Percentiles rank a stretch among this genome's conserved stretches.
These are phyloP conservation scores for Irpex lacteus DNA, from an alignment of 1,284 basidiomycete species.

Conservation along the genomic window DNA sequence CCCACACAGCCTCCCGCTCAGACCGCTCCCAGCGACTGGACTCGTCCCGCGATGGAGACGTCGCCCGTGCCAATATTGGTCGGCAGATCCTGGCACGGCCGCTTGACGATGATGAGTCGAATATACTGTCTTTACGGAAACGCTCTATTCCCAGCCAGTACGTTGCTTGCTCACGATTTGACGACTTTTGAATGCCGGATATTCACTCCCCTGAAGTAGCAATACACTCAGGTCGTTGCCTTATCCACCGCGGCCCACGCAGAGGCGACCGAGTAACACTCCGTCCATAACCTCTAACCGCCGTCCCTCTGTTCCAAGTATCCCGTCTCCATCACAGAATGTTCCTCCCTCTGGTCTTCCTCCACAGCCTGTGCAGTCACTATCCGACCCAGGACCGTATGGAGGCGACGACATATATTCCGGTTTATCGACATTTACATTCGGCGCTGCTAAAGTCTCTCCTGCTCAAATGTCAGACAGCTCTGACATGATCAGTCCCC, in stretches of 20 bases:
- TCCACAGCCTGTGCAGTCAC: constrained; percentile 15
- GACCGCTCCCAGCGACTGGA: constrained; percentile 13
- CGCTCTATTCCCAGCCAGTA: constrained; percentile 30
- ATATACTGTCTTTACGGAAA: constrained; percentile 21
- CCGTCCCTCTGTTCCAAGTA: constrained; percentile 21
- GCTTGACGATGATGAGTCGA: constrained; percentile 20
- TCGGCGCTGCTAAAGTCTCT: constrained; percentile 32
- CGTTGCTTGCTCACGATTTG: constrained; percentile 13
- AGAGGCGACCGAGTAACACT: constrained; percentile 25
- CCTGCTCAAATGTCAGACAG: constrained; percentile 23
- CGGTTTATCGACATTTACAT: constrained; percentile 36
- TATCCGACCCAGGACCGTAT: constrained; percentile 16
- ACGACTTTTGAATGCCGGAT: not conserved
- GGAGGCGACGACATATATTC: constrained; percentile 35
- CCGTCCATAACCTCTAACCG: constrained; percentile 18
- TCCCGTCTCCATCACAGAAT: constrained; percentile 3
- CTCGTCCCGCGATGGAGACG: constrained; percentile 16
- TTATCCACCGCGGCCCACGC: constrained; percentile 18
- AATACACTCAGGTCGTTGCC: constrained; percentile 22
- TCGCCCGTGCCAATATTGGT: constrained; percentile 22
- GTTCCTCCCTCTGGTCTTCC: constrained; percentile 6
- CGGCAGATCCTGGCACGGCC: constrained; percentile 24
- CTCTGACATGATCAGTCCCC: constrained; percentile 29
- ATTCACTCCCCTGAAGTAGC: constrained; percentile 9
- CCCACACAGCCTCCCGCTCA: constrained; percentile 18